Evolutionary conservation across 306 rosid genomes (phyloP).

Genomic region (Pueraria montana): DNA sequence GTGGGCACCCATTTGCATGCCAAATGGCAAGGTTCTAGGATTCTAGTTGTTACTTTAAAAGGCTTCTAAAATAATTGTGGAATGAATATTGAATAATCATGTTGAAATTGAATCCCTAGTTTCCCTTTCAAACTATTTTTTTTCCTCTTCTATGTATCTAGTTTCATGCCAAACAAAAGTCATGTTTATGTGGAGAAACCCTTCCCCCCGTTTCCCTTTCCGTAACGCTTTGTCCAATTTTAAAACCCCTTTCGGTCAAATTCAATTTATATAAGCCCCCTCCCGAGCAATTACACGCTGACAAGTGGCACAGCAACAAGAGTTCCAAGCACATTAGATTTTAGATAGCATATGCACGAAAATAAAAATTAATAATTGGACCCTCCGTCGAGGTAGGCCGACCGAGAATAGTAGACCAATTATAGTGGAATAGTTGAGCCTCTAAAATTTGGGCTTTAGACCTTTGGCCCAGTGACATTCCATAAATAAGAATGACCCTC

Average conservation of each 20-base stretch:
- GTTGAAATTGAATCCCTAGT: constrained; percentile 13
- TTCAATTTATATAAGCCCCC: neutral
- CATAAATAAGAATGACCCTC: too few relatives aligned
- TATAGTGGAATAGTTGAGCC: too few relatives aligned
- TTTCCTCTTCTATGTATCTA: neutral
- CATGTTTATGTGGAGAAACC: constrained; percentile 55
- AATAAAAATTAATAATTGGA: neutral
- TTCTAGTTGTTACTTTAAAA: constrained; percentile 16
- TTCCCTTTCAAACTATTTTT: constrained; percentile 15
- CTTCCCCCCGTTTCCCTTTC: constrained; percentile 38
- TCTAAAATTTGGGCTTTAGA: too few relatives aligned
- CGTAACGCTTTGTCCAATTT: constrained; percentile 53
- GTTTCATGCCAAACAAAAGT: constrained; percentile 50
- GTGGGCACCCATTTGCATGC: constrained; percentile 43
- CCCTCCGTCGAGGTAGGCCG: too few relatives aligned
- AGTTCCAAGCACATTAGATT: neutral
- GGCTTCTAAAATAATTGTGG: neutral
- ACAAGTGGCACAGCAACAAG: constrained; percentile 39
- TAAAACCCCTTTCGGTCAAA: constrained; percentile 38
- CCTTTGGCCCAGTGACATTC: too few relatives aligned
- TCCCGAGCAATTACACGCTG: neutral
- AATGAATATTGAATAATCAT: neutral
- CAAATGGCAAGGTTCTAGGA: constrained; percentile 43
- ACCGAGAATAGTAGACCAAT: too few relatives aligned
- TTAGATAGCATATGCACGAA: constrained; percentile 41